Percentiles rank a stretch among this genome's conserved stretches.
phyloP scores from a whole-genome alignment of 2,329 filamentous ascomycete genomes.

The Colletotrichum tofieldiae region DNA sequence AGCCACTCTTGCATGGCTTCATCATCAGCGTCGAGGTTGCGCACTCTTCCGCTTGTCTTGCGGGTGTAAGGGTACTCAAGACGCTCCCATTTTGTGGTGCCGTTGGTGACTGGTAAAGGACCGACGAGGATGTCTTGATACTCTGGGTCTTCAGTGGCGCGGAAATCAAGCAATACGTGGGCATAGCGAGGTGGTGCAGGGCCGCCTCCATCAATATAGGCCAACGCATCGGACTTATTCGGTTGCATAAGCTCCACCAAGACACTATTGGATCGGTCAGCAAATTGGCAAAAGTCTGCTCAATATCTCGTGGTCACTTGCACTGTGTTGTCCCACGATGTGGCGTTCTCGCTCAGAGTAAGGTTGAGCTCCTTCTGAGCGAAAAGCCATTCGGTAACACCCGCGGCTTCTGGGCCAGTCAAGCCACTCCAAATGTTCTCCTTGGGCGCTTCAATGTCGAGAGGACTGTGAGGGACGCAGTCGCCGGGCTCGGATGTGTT shows the following conservation, averaged over 20 bases:
- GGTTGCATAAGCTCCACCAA: constrained; percentile 59
- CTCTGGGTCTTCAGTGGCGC: constrained; percentile 55
- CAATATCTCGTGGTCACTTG: constrained; percentile 35
- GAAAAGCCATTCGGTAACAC: constrained; percentile 58
- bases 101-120: constrained; percentile 61
- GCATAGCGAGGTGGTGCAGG: constrained; percentile 59
- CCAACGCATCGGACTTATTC: constrained; percentile 65
- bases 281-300: neutral
- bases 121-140: constrained; percentile 65
- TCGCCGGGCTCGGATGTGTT: constrained; percentile 18
- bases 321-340: constrained; percentile 56
- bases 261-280: constrained; percentile 42
- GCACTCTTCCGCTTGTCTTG: constrained; percentile 54
- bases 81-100: constrained; percentile 55
- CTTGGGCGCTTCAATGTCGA: constrained; percentile 54
- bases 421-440: constrained; percentile 59
- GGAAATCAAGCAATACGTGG: constrained; percentile 59
- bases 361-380: constrained; percentile 57
- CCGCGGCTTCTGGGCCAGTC: constrained; percentile 55
- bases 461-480: constrained; percentile 22
- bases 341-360: constrained; percentile 52
- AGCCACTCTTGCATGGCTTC: constrained; percentile 53
- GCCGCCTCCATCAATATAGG: constrained; percentile 59
- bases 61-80: constrained; percentile 61
- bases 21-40: constrained; percentile 56